Conservation (phyloP, 768 basidiomycete species). For the Boletus patriciae region DNA sequence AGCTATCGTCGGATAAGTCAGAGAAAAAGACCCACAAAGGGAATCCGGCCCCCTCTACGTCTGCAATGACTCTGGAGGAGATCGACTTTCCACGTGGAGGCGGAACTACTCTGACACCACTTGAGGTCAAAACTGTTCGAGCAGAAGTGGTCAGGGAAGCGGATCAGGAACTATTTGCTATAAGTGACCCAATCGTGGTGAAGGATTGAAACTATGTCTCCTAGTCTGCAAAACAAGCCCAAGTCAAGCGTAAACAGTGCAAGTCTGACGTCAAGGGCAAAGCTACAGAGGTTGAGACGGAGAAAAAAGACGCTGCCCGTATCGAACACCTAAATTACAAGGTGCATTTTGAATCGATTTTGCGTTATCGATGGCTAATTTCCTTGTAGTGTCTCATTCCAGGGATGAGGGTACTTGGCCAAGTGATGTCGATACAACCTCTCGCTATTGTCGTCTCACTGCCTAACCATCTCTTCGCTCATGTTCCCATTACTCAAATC, state of each 20-base stretch:
- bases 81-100: slow-evolving; percentile 96
- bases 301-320: slow-evolving; percentile 52
- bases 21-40: slow-evolving; percentile 23
- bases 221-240: slow-evolving; percentile 44
- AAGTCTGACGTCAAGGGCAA: slow-evolving; percentile 45
- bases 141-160: slow-evolving; percentile 87
- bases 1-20: slow-evolving; percentile 38
- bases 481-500: slow-evolving; percentile 93
- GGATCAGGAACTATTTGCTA: slow-evolving; percentile 74
- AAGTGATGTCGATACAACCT: slow-evolving; percentile 82
- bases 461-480: slow-evolving; percentile 92
- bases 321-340: slow-evolving; percentile 95
- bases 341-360: slow-evolving; percentile 39
- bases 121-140: slow-evolving; percentile 83
- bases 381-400: slow-evolving; percentile 63
- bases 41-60: slow-evolving; percentile 34
- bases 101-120: slow-evolving; percentile 81
- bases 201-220: slow-evolving; percentile 18
- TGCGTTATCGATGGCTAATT: slow-evolving; percentile 7
- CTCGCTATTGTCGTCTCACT: slow-evolving; percentile 89
- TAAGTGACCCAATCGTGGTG: slow-evolving; percentile 29
- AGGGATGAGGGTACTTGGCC: slow-evolving; percentile 88
- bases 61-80: slow-evolving; percentile 59
- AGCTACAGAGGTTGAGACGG: slow-evolving; percentile 31
- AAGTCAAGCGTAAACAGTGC: slow-evolving; percentile 44